These are phyloP conservation scores for Phytophthora melonis DNA, from an alignment of 352 stramenopile species.

Conservation along the genomic window DNA sequence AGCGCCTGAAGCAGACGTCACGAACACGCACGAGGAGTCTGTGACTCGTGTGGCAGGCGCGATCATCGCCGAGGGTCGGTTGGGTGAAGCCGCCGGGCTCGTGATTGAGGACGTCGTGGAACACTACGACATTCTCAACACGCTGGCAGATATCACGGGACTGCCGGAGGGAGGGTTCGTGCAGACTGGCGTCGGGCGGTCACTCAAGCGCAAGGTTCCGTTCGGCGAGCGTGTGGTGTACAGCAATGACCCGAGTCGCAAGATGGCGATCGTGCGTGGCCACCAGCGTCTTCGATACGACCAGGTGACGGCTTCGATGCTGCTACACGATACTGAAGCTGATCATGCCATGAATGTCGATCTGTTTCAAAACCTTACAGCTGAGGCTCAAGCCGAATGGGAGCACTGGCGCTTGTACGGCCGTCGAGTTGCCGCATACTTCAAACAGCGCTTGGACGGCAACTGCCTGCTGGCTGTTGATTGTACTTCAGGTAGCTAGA, in stretches of 20 bases:
- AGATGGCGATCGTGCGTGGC: no score
- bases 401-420: slow-evolving; percentile 35
- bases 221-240: no score
- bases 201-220: no score
- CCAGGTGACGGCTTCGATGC: slow-evolving; percentile 40
- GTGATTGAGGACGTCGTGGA: no score
- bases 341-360: slow-evolving; percentile 49
- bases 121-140: no score
- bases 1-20: no score
- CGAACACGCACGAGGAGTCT: no score
- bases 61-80: slow-evolving; percentile 1
- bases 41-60: slow-evolving; percentile 46
- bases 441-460: slow-evolving; percentile 47
- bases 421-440: slow-evolving; percentile 47
- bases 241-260: no score
- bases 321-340: slow-evolving; percentile 49
- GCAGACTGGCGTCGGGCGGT: no score
- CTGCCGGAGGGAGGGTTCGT: no score
- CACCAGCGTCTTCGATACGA: no score
- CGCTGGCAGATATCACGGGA: no score
- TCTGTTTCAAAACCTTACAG: slow-evolving; percentile 37
- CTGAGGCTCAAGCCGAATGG: slow-evolving; percentile 34
- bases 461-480: slow-evolving; percentile 26
- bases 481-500: slow-evolving; percentile 16
- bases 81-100: slow-evolving; percentile 32